A percentile compares a stretch with the other conserved stretches of the same genome.
These are phyloP conservation scores for Amylocystis lapponica DNA, from an alignment of 768 basidiomycete genomes.

Conservation along the genomic window DNA sequence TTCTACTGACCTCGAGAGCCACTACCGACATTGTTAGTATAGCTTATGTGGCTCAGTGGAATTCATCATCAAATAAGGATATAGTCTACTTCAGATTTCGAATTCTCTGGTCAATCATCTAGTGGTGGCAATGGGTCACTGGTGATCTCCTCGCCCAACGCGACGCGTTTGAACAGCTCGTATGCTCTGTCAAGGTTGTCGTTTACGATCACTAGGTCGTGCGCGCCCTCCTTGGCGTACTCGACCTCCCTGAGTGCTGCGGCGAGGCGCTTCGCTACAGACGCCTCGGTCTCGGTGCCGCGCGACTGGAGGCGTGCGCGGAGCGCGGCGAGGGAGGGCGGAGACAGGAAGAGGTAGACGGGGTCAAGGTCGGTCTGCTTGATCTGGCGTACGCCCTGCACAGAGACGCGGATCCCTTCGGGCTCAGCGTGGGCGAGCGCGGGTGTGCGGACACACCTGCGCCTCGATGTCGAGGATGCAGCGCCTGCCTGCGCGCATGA, in stretches of 20 bases:
- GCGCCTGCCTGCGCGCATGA: conserved; percentile 62
- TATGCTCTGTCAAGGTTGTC: conserved; percentile 86
- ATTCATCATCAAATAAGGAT: no score
- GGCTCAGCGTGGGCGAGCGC: conserved; percentile 2
- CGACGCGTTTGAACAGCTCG: conserved; percentile 65
- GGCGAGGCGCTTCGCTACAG: conserved; percentile 67
- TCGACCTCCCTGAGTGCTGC: conserved; percentile 77
- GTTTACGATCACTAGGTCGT: conserved; percentile 86
- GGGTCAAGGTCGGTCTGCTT: conserved; percentile 79
- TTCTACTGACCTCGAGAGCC: no score
- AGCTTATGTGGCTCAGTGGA: no score
- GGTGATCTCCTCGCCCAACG: conserved; percentile 56
- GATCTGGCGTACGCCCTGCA: conserved; percentile 87
- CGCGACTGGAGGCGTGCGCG: conserved; percentile 66
- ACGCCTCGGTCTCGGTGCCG: conserved; percentile 77
- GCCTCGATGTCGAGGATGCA: conserved; percentile 96
- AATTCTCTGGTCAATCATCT: conserved; percentile 45
- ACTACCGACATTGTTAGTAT: no score
- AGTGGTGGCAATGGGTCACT: conserved; percentile 66
- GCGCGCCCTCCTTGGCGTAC: conserved; percentile 73
- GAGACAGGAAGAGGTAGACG: conserved; percentile 88
- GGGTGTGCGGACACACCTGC: conserved; percentile 52
- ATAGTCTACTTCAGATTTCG: no score
- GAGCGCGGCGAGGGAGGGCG: conserved; percentile 72
- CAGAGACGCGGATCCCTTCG: conserved; percentile 12